These are phyloP conservation scores for Brasilioporus rufonigricans DNA, from an alignment of 768 basidiomycete genomes.

Conservation along the genomic window DNA sequence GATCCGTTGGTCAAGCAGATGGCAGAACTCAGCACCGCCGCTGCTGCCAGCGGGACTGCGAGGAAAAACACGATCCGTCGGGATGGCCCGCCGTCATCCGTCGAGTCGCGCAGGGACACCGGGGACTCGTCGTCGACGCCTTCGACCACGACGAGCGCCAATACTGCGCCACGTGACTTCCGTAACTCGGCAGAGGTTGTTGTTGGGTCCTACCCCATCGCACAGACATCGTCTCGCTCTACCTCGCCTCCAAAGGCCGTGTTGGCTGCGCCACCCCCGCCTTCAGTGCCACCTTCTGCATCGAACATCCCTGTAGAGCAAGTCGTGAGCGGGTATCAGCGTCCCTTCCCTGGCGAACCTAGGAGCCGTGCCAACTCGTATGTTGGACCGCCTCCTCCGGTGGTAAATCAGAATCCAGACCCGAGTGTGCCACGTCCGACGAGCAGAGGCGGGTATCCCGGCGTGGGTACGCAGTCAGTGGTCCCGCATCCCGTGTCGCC, in stretches of 20 bases:
- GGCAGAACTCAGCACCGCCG: conserved; percentile 28
- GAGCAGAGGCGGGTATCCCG: not conserved
- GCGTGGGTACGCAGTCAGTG: conserved; percentile 14
- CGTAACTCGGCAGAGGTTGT: conserved; percentile 72
- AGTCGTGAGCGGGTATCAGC: conserved; percentile 75
- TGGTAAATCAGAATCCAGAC: conserved; percentile 23
- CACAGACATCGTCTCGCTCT: conserved; percentile 54
- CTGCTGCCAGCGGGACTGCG: conserved; percentile 14
- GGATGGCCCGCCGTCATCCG: too few relatives aligned
- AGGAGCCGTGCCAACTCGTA: conserved; percentile 53
- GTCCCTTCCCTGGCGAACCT: conserved; percentile 83
- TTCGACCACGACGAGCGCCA: conserved; percentile 1
- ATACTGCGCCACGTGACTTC: conserved; percentile 50
- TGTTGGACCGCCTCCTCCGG: conserved; percentile 30
- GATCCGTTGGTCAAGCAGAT: too few relatives aligned
- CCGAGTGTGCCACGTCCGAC: conserved; percentile 49
- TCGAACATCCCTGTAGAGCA: conserved; percentile 61
- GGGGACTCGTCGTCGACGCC: too few relatives aligned
- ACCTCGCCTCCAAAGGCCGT: conserved; percentile 73
- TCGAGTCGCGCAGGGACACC: conserved; percentile 27
- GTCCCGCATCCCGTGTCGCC: conserved; percentile 67
- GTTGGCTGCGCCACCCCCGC: conserved; percentile 65
- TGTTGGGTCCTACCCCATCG: conserved; percentile 71
- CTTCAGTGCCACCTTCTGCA: conserved; percentile 35
- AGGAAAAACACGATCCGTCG: too few relatives aligned